Conservation (phyloP, 31 red algal species). For the Asparagopsis taxiformis region DNA sequence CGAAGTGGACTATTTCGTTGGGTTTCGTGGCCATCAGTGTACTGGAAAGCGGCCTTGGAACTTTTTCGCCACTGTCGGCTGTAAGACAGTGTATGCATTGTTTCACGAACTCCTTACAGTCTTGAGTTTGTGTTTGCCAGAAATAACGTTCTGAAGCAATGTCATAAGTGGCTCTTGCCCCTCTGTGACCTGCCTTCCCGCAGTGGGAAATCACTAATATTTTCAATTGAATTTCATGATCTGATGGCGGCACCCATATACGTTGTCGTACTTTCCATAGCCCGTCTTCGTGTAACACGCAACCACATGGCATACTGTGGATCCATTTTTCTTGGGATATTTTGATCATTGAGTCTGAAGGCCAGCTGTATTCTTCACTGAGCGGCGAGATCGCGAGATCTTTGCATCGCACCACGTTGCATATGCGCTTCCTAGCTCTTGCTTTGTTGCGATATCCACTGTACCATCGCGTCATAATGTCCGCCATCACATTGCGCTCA, state of each 20-base stretch:
- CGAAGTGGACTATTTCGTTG: background rate
- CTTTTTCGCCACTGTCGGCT: background rate
- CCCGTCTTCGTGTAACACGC: background rate
- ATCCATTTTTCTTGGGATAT: background rate
- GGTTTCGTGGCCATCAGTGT: background rate
- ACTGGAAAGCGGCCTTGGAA: background rate
- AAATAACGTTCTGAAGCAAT: background rate
- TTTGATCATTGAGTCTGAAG: background rate
- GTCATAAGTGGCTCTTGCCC: background rate
- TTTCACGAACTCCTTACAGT: background rate
- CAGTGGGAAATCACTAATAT: background rate
- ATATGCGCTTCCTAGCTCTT: background rate
- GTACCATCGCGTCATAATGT: slow-evolving; percentile 55
- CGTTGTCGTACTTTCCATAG: background rate
- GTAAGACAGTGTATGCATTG: background rate
- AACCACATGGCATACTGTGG: background rate
- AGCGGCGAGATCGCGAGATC: background rate
- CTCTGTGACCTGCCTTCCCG: background rate
- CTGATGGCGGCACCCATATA: background rate
- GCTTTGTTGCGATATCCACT: slow-evolving; percentile 32
- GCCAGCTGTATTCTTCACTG: background rate
- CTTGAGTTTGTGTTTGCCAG: background rate
- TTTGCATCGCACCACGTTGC: background rate
- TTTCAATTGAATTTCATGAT: background rate
- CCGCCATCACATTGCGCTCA: background rate